Conservation (phyloP, 768 basidiomycete genomes). For the Fomitopsis pulvina region DNA sequence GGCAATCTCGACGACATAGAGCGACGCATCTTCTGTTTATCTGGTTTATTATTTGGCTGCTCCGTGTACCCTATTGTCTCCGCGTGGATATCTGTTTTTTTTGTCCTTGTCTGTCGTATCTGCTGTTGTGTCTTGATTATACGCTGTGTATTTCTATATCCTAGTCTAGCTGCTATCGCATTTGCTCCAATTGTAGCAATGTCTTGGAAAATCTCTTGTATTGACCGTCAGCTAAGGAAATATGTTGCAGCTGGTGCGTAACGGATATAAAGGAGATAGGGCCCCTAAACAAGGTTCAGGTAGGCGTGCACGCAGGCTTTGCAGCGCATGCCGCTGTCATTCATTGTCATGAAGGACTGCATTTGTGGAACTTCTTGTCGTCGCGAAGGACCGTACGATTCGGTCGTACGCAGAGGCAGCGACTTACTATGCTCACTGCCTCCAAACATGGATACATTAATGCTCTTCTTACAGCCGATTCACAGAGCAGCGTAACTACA, state of each 20-base stretch:
- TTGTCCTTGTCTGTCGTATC: constrained; percentile 16
- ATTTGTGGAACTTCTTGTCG: too few species aligned
- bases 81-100: neutral
- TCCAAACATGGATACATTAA: neutral
- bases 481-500: neutral
- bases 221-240: too few species aligned
- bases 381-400: too few species aligned
- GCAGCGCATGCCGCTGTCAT: too few species aligned
- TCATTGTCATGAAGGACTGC: too few species aligned
- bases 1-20: constrained; percentile 60
- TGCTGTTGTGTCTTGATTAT: constrained; percentile 25
- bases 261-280: too few species aligned
- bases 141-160: constrained; percentile 24
- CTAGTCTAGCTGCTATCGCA: constrained; percentile 23
- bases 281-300: too few species aligned
- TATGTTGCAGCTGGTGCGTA: too few species aligned
- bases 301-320: too few species aligned
- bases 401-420: too few species aligned
- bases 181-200: constrained; percentile 10
- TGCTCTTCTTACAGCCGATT: neutral
- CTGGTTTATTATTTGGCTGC: neutral
- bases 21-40: constrained; percentile 2
- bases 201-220: neutral
- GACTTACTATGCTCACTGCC: neutral
- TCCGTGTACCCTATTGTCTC: neutral